Conservation (phyloP, 495 filamentous ascomycete genomes). For the Immersiella caudata region DNA sequence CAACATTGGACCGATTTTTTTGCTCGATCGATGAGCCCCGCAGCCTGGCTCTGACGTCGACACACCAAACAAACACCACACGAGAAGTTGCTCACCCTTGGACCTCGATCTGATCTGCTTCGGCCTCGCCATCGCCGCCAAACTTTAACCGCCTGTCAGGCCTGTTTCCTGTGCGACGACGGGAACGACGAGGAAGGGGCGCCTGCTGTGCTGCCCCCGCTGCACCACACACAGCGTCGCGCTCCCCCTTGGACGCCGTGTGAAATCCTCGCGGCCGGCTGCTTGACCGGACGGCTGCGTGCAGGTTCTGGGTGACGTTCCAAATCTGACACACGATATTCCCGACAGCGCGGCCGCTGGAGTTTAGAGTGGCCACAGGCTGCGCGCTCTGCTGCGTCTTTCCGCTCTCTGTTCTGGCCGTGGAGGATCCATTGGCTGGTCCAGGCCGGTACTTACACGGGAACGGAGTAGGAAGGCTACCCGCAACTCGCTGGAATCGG, state of each 20-base stretch:
- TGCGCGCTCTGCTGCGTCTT: constrained; percentile 21
- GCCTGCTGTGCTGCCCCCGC: constrained; percentile 12
- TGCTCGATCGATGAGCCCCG: neutral
- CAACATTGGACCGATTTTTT: neutral
- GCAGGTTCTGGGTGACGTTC: constrained; percentile 31
- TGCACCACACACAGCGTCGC: neutral
- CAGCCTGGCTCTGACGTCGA: neutral
- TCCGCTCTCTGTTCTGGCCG: constrained; percentile 19
- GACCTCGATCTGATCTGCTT: neutral
- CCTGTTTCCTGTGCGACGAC: neutral
- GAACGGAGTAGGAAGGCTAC: constrained; percentile 28
- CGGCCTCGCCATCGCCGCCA: neutral
- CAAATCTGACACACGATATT: constrained; percentile 34
- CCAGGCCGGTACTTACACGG: constrained; percentile 26
- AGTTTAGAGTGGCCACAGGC: constrained; percentile 20
- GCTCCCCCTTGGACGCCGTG: constrained; percentile 13
- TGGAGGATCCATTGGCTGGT: constrained; percentile 32
- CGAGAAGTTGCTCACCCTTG: neutral
- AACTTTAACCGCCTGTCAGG: constrained; percentile 1
- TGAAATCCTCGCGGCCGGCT: constrained; percentile 19
- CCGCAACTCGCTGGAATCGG: constrained; percentile 31
- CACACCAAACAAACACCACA: neutral
- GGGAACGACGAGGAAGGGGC: constrained; percentile 1
- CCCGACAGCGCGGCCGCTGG: constrained; percentile 36
- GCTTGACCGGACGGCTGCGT: constrained; percentile 29